These are phyloP conservation scores for Aspergillus sp. DNA, from an alignment of 2,329 filamentous ascomycete species.

Conservation along the genomic window DNA sequence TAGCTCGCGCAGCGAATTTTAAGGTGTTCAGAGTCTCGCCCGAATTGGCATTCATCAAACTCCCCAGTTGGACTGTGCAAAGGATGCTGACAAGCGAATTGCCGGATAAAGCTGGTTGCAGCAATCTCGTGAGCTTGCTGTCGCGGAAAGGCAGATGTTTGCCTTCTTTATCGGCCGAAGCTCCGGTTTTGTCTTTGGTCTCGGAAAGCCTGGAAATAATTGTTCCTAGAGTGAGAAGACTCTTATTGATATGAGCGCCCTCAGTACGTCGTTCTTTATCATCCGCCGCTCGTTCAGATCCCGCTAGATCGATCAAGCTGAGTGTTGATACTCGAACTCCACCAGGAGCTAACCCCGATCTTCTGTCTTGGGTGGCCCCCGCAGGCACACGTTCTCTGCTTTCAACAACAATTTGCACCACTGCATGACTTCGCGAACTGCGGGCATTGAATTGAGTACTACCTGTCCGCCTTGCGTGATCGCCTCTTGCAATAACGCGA, in stretches of 20 bases:
- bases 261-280: slow-evolving; percentile 91
- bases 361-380: slow-evolving; percentile 57
- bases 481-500: slow-evolving; percentile 90
- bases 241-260: slow-evolving; percentile 98
- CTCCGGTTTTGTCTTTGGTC: slow-evolving; percentile 77
- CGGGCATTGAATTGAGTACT: slow-evolving; percentile 97
- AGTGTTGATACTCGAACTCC: slow-evolving; percentile 94
- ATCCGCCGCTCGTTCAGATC: slow-evolving; percentile 93
- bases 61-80: slow-evolving; percentile 91
- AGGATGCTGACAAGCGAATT: slow-evolving; percentile 95
- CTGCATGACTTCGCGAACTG: slow-evolving; percentile 95
- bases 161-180: slow-evolving; percentile 72
- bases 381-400: slow-evolving; percentile 80
- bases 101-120: slow-evolving; percentile 90
- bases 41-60: slow-evolving; percentile 71
- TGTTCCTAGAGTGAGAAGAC: slow-evolving; percentile 87
- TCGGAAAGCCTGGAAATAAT: slow-evolving; percentile 93
- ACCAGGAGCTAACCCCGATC: slow-evolving; percentile 71
- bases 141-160: slow-evolving; percentile 96
- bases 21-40: slow-evolving; percentile 91
- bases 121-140: slow-evolving; percentile 89
- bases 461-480: slow-evolving; percentile 83
- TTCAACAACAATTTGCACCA: slow-evolving; percentile 98
- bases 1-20: slow-evolving; percentile 93
- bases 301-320: slow-evolving; percentile 92